These are phyloP conservation scores for Epicoccum sorghinum DNA, from an alignment of 2,329 filamentous ascomycete genomes.

Conservation along the genomic window DNA sequence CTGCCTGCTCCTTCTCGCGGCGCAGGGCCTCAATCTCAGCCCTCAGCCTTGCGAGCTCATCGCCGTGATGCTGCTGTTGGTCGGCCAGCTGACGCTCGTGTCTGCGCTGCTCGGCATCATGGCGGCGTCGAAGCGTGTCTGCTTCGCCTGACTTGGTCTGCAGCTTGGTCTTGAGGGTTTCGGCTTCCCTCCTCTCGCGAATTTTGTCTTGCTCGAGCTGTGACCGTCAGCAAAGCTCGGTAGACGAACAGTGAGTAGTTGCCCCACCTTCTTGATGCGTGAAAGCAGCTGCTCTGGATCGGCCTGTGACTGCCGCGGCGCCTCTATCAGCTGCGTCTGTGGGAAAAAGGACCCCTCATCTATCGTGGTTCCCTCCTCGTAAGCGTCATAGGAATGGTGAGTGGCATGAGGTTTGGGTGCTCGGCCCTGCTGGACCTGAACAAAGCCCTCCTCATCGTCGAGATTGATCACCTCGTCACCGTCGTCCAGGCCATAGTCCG, in stretches of 20 bases:
- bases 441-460: conserved; percentile 39
- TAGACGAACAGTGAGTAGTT: background rate
- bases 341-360: conserved; percentile 7
- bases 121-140: conserved; percentile 74
- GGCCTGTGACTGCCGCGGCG: conserved; percentile 31
- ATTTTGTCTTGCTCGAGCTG: conserved; percentile 53
- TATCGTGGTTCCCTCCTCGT: conserved; percentile 7
- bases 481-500: conserved; percentile 54
- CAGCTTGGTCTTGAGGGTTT: conserved; percentile 45
- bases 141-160: conserved; percentile 71
- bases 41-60: conserved; percentile 68
- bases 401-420: background rate
- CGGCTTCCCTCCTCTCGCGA: conserved; percentile 28
- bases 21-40: conserved; percentile 68
- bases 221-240: conserved; percentile 24
- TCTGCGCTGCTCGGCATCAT: conserved; percentile 65
- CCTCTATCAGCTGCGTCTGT: background rate
- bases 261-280: conserved; percentile 50
- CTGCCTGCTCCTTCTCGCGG: conserved; percentile 67
- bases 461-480: conserved; percentile 53
- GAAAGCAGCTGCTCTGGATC: conserved; percentile 45
- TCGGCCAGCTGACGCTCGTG: conserved; percentile 67
- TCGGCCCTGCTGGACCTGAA: background rate
- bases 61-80: conserved; percentile 67
- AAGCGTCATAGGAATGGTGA: background rate